Percentiles rank a stretch among this genome's conserved stretches.
phyloP scores from a whole-genome alignment of 2,329 filamentous ascomycete genomes.

The Fusarium anthophilum region DNA sequence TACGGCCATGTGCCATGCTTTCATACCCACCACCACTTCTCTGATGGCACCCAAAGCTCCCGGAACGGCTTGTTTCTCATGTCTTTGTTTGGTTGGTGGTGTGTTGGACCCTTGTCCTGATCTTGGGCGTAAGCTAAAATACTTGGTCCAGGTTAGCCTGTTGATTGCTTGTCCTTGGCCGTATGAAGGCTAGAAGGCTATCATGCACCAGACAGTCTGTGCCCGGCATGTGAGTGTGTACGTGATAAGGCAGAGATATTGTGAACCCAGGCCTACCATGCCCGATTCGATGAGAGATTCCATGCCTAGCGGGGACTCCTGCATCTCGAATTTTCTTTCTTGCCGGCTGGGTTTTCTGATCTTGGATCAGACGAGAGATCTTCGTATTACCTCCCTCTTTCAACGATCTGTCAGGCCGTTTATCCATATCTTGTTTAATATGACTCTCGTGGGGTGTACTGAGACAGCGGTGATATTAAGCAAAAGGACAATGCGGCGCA shows the following conservation, averaged over 20 bases:
- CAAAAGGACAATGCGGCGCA: conserved; percentile 1
- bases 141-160: conserved; percentile 11
- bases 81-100: conserved; percentile 18
- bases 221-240: conserved; percentile 13
- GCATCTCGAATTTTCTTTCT: conserved; percentile 2
- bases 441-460: conserved; percentile 2
- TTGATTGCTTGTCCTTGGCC: conserved; percentile 1
- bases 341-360: not conserved
- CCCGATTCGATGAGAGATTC: conserved; percentile 10
- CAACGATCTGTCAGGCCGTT: not conserved
- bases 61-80: conserved; percentile 19
- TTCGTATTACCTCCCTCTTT: not conserved
- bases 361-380: conserved; percentile 6
- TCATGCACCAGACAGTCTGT: conserved; percentile 4
- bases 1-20: conserved; percentile 38
- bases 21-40: conserved; percentile 15
- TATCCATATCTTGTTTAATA: not conserved
- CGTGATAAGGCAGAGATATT: conserved; percentile 33
- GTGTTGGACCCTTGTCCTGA: conserved; percentile 26
- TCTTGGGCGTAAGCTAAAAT: not conserved
- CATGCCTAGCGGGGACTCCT: not conserved
- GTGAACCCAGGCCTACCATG: not conserved
- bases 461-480: conserved; percentile 18
- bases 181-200: conserved; percentile 13
- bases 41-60: conserved; percentile 12